Evolutionary conservation across 441 rosid genomes (phyloP), one percentile per base, ranked within the genome.

Genomic region (Arabidopsis lyrata): DNA sequence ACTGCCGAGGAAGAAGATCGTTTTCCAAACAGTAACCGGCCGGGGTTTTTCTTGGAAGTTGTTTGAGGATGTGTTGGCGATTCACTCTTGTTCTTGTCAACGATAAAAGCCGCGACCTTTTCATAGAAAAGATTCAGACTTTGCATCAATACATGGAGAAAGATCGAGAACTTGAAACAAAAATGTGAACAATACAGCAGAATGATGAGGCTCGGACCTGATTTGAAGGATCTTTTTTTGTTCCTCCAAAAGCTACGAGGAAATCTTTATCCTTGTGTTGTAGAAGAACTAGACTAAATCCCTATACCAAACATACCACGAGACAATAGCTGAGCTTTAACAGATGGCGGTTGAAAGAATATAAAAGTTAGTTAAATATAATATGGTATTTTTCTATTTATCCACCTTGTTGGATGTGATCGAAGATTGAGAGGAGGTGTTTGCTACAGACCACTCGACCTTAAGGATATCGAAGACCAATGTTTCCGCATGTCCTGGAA

Each of bases 181-280:
- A 54, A 34, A 27, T 20, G 41, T 18, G 24, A 74, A 24, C 32
- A 35, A 34, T 35, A 24, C 57, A 65, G 45, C 53, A 3, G 22
- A 57, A 74, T 27, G 18, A 47, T 64, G 62, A 76, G 71, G 54
- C 74, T 59, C 72, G 18, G 63, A 95, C 99, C 99, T 95, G 98
- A 83, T 90, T 88, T 24, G 95, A 88, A 48, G 90, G 90, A 79
- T 95, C 98, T 78, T 93, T 95, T 78, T 75, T 90, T 42, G 74
- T 80, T 67, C 99, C 98, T 63, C 98, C 98, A 66, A 93, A 93
- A 44, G 99, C 95, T 78, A 95, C 96, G 8, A 95, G 99, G 76
- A 86, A 84, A 81, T 90, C 97, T 75, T 90, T 90, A 57, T 90
- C 99, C 78, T 91, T 93, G 83, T 93, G 96, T 74, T 88, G 95